Conservation (phyloP, 2,329 filamentous ascomycete species). For the Hypocrella siamensis region DNA sequence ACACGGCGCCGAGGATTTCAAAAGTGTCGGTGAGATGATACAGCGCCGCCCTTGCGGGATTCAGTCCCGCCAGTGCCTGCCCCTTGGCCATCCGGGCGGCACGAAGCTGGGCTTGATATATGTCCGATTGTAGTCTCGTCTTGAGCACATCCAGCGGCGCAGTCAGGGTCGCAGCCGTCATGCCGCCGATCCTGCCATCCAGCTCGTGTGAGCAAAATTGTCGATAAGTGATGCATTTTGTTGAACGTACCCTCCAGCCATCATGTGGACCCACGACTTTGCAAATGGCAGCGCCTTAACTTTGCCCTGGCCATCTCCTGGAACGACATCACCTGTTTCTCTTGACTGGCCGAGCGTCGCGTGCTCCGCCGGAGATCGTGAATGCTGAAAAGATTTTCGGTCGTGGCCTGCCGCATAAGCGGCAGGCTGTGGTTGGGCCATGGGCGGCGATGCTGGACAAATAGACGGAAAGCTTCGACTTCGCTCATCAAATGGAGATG, state of each 20-base stretch:
- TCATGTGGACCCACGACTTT: conserved; percentile 83
- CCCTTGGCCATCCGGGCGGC: conserved; percentile 47
- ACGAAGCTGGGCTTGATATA: conserved; percentile 73
- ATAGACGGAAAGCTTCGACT: no score
- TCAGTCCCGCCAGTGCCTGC: conserved; percentile 31
- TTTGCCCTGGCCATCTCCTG: conserved; percentile 21
- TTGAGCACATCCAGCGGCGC: conserved; percentile 89
- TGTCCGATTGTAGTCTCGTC: conserved; percentile 84
- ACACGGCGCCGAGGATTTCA: conserved; percentile 69
- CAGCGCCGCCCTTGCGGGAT: conserved; percentile 47
- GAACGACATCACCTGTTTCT: conserved; percentile 41
- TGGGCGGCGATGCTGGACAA: conserved; percentile 5
- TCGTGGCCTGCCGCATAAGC: conserved; percentile 15
- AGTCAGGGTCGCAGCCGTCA: conserved; percentile 84
- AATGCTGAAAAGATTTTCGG: conserved; percentile 13
- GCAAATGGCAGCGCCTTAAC: conserved; percentile 34
- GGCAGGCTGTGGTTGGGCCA: conserved; percentile 16
- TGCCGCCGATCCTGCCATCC: conserved; percentile 58
- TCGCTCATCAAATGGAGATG: no score
- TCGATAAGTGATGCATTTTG: background rate
- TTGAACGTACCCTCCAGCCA: conserved; percentile 65
- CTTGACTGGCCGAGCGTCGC: conserved; percentile 39
- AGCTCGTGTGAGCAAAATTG: background rate
- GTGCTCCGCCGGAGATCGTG: conserved; percentile 15
- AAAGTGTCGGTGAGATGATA: conserved; percentile 76